Percentiles rank a stretch among this genome's conserved stretches.
phyloP scores from a whole-genome alignment of 169 alveolate genomes.

The Perkinsus marinus region DNA sequence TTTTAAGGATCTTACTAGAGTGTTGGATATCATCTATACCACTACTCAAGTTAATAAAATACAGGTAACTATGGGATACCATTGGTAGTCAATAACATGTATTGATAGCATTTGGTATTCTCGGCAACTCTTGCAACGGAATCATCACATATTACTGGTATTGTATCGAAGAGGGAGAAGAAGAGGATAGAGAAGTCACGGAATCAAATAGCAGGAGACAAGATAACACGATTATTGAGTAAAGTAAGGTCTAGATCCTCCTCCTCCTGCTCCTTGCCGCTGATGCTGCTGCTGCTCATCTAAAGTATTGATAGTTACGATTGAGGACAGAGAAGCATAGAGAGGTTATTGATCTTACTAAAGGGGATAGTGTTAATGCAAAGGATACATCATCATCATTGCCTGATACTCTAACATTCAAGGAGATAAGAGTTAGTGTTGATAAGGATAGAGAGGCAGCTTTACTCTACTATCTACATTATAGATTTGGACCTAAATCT shows the following conservation, averaged over 20 bases:
- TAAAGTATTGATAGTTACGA: neutral
- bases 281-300: no score
- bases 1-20: neutral
- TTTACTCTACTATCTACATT: neutral
- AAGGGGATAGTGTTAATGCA: neutral
- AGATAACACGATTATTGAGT: neutral
- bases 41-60: neutral
- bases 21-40: neutral
- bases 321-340: neutral
- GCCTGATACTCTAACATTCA: neutral
- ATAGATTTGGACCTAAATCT: neutral
- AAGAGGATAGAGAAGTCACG: neutral
- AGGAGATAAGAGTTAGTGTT: neutral
- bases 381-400: neutral
- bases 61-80: neutral
- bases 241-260: no score
- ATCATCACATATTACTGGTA: neutral
- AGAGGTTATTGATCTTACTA: neutral
- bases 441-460: neutral
- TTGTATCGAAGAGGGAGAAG: neutral
- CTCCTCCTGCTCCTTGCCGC: no score
- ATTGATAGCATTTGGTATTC: neutral
- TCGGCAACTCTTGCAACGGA: neutral
- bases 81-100: no score
- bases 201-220: neutral